Evolutionary conservation across 768 basidiomycete species (phyloP), one percentile per base, ranked within the genome.

Genomic region (Mycena pura): DNA sequence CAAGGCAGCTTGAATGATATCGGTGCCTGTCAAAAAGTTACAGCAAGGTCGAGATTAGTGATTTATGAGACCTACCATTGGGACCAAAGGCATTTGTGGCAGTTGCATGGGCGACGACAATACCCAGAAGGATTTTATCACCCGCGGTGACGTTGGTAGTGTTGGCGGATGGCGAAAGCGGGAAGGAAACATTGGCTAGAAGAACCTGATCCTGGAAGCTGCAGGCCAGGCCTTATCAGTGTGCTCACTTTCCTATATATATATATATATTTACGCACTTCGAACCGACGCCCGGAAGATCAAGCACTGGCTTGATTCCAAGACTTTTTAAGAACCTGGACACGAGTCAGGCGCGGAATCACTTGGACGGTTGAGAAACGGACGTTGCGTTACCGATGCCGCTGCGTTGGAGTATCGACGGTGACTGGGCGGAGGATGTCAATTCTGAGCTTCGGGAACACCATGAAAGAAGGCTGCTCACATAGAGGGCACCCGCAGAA

Each of bases 261-360:
- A n/a, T n/a, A n/a, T n/a, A 13, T 25, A 39, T 24, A 2, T n/a
- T 19, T 31, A 13, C 52, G 47, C 19, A 66, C 65, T 66, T 66
- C 10, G 65, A 39, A 34, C 65, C 65, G 27, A 66, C 65, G n/a
- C 65, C 65, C 15, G 65, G 65, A n/a, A 66, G 64, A 47, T 66
- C 61, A n/a, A 66, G 46, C 19, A 66, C 52, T 3, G 61, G 45
- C 36, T 27, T 58, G 39, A 66, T 66, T 45, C 60, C 51, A 13
- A 66, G 45, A 36, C 19, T 45, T 40, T 62, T 14, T 3, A 66
- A 31, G 25, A 58, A 62, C 0, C 64, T 66, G 9, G 24, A 25
- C 13, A 15, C 25, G 15, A 11, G 45, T 60, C 41, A 61, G 40
- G 22, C 14, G 6, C 10, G 29, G 4, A 31, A 17, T 22, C 17